Conservation (phyloP, 371 early-diverging fungal genomes). For the Mortierella sp. region DNA sequence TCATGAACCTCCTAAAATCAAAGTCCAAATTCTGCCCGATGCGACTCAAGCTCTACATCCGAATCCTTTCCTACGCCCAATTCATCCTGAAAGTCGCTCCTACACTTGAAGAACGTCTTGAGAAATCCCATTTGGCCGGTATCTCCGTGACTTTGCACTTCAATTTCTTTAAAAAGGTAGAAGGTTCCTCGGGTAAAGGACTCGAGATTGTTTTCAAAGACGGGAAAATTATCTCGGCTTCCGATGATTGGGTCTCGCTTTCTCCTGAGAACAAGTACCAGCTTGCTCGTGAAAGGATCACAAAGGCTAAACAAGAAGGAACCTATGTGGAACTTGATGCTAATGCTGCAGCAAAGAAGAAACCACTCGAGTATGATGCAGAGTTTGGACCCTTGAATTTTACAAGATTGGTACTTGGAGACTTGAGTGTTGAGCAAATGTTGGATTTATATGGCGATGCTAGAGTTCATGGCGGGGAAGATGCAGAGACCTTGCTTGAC, state of each 20-base stretch:
- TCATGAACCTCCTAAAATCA: slow-evolving; percentile 17
- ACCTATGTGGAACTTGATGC: neutral
- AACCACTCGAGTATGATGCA: slow-evolving; percentile 11
- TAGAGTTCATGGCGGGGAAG: slow-evolving; percentile 6
- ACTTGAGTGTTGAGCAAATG: slow-evolving; percentile 32
- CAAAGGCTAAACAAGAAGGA: slow-evolving; percentile 19
- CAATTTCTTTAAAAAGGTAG: slow-evolving; percentile 35
- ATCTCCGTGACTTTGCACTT: slow-evolving; percentile 30
- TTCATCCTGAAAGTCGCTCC: slow-evolving; percentile 40
- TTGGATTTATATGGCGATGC: slow-evolving; percentile 21
- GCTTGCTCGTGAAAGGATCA: slow-evolving; percentile 25
- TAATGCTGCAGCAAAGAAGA: too few relatives aligned
- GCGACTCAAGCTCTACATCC: slow-evolving; percentile 25
- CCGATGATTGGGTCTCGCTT: slow-evolving; percentile 23
- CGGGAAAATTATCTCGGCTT: slow-evolving; percentile 34
- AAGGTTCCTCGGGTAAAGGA: slow-evolving; percentile 22
- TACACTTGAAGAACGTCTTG: slow-evolving; percentile 35
- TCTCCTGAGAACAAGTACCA: slow-evolving; percentile 5
- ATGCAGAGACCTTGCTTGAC: slow-evolving; percentile 29
- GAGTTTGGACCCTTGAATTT: slow-evolving; percentile 41
- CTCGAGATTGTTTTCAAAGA: slow-evolving; percentile 36
- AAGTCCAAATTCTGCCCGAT: neutral
- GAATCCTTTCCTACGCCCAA: slow-evolving; percentile 39
- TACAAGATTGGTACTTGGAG: slow-evolving; percentile 32
- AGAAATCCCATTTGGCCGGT: slow-evolving; percentile 25